A percentile compares a stretch with the other conserved stretches of the same genome.
Evolutionary conservation across 768 basidiomycete genomes (phyloP).

Genomic region (Ramaria sp.): DNA sequence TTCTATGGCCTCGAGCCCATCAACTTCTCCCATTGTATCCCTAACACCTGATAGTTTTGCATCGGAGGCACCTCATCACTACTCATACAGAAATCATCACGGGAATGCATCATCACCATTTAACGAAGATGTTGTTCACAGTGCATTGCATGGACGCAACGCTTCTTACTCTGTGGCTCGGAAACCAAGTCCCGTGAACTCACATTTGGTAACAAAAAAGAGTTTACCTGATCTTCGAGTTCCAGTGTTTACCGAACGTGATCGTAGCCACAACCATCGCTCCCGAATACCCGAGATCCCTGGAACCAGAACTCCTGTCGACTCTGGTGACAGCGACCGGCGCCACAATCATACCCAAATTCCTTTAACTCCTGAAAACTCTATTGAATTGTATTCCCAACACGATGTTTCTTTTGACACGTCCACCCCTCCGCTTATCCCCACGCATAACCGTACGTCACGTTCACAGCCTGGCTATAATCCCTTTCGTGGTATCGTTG

Average conservation of each 20-base stretch:
- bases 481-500: neutral
- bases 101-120: conserved; percentile 46
- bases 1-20: conserved; percentile 2
- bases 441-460: neutral
- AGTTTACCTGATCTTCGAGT: conserved; percentile 77
- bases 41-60: conserved; percentile 32
- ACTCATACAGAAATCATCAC: conserved; percentile 37
- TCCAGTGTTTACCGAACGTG: conserved; percentile 22
- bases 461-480: neutral
- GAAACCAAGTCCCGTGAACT: conserved; percentile 24
- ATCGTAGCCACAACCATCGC: conserved; percentile 15
- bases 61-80: conserved; percentile 34
- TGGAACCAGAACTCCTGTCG: neutral
- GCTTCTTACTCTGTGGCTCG: conserved; percentile 37
- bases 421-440: neutral
- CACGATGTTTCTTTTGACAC: neutral
- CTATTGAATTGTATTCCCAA: neutral
- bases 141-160: conserved; percentile 32
- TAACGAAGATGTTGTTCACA: conserved; percentile 30
- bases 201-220: conserved; percentile 50
- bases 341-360: neutral
- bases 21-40: conserved; percentile 16
- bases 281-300: neutral
- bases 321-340: neutral
- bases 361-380: neutral